Evolutionary conservation across 1,284 basidiomycete species (phyloP).

Genomic region (Prillingera fragicola): DNA sequence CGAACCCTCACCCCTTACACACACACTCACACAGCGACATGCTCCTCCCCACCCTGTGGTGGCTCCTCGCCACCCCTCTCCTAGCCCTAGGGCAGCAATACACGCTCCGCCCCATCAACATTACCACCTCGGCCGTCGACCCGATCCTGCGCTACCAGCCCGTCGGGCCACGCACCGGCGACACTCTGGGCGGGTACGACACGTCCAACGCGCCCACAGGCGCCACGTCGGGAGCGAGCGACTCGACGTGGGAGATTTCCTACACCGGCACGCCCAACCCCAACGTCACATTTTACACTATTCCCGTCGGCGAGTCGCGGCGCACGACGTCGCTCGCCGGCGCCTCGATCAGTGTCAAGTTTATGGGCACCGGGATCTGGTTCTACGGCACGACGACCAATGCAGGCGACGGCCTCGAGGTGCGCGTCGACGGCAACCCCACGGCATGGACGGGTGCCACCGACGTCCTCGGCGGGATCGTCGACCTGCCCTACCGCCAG

Average conservation of each 20-base stretch:
- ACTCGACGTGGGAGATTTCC: background rate
- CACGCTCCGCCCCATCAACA: background rate
- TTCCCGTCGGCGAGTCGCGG: background rate
- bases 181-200: background rate
- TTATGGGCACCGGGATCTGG: conserved; percentile 4
- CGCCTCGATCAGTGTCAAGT: background rate
- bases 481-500: background rate
- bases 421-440: background rate
- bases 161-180: background rate
- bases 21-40: no score
- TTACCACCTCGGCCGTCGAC: background rate
- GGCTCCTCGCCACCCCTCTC: no score
- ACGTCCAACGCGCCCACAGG: background rate
- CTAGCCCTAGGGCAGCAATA: no score
- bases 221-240: background rate
- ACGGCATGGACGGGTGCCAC: background rate
- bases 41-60: no score
- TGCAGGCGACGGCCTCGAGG: background rate
- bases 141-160: background rate
- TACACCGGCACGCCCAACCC: background rate
- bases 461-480: background rate
- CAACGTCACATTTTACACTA: background rate
- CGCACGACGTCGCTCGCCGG: background rate
- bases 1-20: no score
- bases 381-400: background rate